Conservation (phyloP, 2,329 filamentous ascomycete genomes). For the Aureobasidium sp. region DNA sequence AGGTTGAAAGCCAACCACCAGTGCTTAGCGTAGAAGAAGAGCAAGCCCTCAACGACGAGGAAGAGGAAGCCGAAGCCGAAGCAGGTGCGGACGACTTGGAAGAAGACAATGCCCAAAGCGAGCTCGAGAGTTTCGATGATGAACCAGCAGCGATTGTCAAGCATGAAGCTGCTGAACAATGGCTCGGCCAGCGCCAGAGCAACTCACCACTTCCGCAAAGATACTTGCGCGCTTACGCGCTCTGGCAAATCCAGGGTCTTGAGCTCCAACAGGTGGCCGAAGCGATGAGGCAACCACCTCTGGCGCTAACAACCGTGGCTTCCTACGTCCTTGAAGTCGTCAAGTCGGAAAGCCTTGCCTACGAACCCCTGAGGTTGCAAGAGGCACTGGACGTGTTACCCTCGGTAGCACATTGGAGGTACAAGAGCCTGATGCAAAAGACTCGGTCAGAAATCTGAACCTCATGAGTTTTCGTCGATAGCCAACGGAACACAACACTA, state of each 20-base stretch:
- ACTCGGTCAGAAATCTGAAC: neutral
- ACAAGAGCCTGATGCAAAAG: neutral
- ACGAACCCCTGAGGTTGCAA: neutral
- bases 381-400: conserved; percentile 1
- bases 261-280: conserved; percentile 41
- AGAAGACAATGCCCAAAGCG: neutral
- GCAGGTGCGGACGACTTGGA: neutral
- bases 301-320: conserved; percentile 48
- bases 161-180: neutral
- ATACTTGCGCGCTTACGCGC: conserved; percentile 49
- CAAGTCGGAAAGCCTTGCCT: conserved; percentile 32
- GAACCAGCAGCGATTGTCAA: neutral
- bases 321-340: conserved; percentile 52
- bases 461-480: neutral
- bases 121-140: neutral
- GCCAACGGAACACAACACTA: neutral
- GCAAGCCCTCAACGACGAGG: neutral
- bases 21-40: neutral
- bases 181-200: neutral
- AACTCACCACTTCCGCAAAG: neutral
- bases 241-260: conserved; percentile 54
- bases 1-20: neutral
- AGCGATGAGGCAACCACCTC: conserved; percentile 51
- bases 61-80: conserved; percentile 1
- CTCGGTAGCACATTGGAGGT: neutral